Conservation (phyloP, 768 basidiomycete species). For the Strobilomyces echinocephalus region DNA sequence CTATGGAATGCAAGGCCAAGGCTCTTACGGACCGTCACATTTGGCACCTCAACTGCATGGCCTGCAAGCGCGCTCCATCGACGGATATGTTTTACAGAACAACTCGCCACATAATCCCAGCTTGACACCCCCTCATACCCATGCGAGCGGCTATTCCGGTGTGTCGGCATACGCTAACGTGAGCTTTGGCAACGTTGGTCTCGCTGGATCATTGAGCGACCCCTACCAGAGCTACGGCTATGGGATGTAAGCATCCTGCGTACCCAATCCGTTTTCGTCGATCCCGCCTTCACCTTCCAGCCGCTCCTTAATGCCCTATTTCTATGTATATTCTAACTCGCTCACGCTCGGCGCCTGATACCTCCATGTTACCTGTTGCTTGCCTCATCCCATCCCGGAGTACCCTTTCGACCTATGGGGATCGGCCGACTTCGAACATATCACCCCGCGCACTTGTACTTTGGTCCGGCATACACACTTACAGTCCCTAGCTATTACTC, state of each 20-base stretch:
- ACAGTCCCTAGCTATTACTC: constrained; percentile 34
- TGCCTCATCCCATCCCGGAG: constrained; percentile 37
- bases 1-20: constrained; percentile 56
- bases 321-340: constrained; percentile 36
- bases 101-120: constrained; percentile 62
- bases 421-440: constrained; percentile 41
- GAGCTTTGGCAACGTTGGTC: constrained; percentile 45
- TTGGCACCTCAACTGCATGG: constrained; percentile 49
- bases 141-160: constrained; percentile 52
- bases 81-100: constrained; percentile 77
- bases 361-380: constrained; percentile 30
- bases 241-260: constrained; percentile 56
- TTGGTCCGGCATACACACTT: constrained; percentile 56
- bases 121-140: constrained; percentile 53
- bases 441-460: constrained; percentile 63
- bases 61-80: constrained; percentile 69
- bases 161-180: constrained; percentile 50
- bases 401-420: constrained; percentile 32
- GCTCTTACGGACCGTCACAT: constrained; percentile 55
- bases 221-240: constrained; percentile 80
- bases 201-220: constrained; percentile 57
- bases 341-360: constrained; percentile 33
- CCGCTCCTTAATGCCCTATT: constrained; percentile 32
- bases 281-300: constrained; percentile 10
- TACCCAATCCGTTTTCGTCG: constrained; percentile 24